Conservation (phyloP, 2,329 filamentous ascomycete genomes). For the Diplodia corticola region DNA sequence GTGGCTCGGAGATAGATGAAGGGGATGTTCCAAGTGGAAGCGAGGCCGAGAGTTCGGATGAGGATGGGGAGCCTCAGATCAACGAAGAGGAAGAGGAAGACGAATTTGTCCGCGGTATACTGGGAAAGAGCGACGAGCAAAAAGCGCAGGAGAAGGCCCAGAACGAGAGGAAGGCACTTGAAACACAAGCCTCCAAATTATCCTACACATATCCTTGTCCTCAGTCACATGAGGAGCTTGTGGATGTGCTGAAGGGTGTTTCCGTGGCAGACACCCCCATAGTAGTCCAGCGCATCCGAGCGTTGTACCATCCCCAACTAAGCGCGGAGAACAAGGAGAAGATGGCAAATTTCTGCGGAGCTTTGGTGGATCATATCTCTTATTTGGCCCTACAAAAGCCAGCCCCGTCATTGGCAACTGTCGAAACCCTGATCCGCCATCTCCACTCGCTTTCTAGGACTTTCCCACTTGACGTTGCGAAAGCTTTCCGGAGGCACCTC, state of each 20-base stretch:
- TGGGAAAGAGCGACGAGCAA: slow-evolving; percentile 49
- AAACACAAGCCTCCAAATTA: slow-evolving; percentile 56
- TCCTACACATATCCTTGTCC: slow-evolving; percentile 89
- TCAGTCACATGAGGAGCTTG: slow-evolving; percentile 70
- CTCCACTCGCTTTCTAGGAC: slow-evolving; percentile 89
- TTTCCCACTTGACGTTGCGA: slow-evolving; percentile 75
- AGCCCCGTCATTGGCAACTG: slow-evolving; percentile 61
- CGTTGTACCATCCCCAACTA: slow-evolving; percentile 88
- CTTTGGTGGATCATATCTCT: slow-evolving; percentile 66
- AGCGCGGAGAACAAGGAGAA: slow-evolving; percentile 82
- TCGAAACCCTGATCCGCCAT: slow-evolving; percentile 84
- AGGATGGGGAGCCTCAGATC: slow-evolving; percentile 34
- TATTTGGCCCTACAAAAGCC: slow-evolving; percentile 56
- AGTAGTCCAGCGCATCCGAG: slow-evolving; percentile 84
- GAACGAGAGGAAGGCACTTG: slow-evolving; percentile 38
- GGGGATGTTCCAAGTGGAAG: slow-evolving; percentile 32
- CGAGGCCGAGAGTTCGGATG: slow-evolving; percentile 36
- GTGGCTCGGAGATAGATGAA: slow-evolving; percentile 60
- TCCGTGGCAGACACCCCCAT: slow-evolving; percentile 67
- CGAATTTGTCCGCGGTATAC: slow-evolving; percentile 49
- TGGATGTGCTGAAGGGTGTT: slow-evolving; percentile 63
- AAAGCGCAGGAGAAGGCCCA: slow-evolving; percentile 52
- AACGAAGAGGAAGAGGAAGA: slow-evolving; percentile 44
- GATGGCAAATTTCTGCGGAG: slow-evolving; percentile 66
- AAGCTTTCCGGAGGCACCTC: slow-evolving; percentile 75